Evolutionary conservation across 108 stramenopile genomes (phyloP).

Genomic region (Nannochloropsis gaditana): DNA sequence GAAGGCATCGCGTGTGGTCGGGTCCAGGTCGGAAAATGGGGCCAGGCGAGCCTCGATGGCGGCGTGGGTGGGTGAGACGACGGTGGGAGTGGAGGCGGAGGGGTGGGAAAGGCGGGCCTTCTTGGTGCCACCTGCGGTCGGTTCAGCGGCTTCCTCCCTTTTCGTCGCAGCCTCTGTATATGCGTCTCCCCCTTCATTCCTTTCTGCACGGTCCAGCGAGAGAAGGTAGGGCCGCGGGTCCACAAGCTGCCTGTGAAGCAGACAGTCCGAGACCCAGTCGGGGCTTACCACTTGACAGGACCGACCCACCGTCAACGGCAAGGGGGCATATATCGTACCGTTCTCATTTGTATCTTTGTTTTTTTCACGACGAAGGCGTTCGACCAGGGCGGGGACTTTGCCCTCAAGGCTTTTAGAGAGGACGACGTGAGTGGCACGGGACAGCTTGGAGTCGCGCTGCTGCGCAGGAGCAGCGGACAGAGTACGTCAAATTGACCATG

Average conservation of each 20-base stretch:
- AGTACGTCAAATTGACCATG: neutral
- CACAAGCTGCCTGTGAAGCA: neutral
- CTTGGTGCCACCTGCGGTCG: neutral
- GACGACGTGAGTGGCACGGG: neutral
- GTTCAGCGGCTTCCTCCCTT: neutral
- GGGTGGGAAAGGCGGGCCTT: neutral
- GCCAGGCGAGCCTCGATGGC: neutral
- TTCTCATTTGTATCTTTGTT: too few species aligned
- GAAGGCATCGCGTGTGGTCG: neutral
- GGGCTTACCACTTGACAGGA: neutral
- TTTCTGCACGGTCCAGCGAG: neutral
- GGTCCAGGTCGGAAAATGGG: neutral
- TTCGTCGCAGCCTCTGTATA: neutral
- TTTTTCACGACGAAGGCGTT: neutral
- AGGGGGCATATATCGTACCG: too few species aligned
- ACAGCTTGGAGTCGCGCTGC: neutral
- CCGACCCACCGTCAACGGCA: neutral
- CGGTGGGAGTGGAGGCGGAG: neutral
- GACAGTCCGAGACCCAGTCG: neutral
- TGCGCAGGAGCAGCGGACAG: neutral
- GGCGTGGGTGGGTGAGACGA: neutral
- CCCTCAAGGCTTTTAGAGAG: neutral
- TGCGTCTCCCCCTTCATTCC: too few species aligned
- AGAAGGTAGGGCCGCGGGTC: constrained; percentile 6
- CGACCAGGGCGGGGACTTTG: neutral